A percentile compares a stretch with the other conserved stretches of the same genome.
Evolutionary conservation across 2,329 filamentous ascomycete species (phyloP).

Genomic region (Trichoderma sp.): DNA sequence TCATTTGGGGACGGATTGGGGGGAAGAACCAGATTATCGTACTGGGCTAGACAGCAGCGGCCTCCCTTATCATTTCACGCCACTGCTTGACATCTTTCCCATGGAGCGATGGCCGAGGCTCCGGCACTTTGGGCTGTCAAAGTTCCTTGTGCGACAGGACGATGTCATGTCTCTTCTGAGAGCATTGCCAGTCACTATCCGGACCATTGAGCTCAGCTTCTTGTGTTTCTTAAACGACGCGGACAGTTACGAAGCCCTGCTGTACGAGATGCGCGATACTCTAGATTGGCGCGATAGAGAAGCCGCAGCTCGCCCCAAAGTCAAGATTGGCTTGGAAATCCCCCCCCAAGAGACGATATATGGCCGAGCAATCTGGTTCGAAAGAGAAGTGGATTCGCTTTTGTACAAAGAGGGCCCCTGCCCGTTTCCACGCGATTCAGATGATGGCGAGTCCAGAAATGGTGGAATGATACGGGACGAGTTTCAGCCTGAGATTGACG

Average conservation of each 20-base stretch:
- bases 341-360: not conserved
- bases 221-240: not conserved
- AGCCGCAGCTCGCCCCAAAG: not conserved
- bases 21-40: not conserved
- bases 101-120: slow-evolving; percentile 34
- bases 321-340: not conserved
- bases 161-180: slow-evolving; percentile 36
- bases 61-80: slow-evolving; percentile 21
- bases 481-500: not conserved
- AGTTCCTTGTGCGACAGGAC: slow-evolving; percentile 31
- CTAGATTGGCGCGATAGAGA: not conserved
- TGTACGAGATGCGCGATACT: not conserved
- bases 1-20: not conserved
- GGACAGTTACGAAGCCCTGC: not conserved
- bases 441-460: not conserved
- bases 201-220: slow-evolving; percentile 39
- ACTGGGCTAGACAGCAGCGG: not conserved
- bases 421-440: not conserved
- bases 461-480: not conserved
- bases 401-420: not conserved
- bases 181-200: slow-evolving; percentile 33
- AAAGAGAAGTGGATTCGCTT: not conserved
- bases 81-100: slow-evolving; percentile 37
- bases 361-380: not conserved
- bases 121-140: slow-evolving; percentile 36